A percentile compares a stretch with the other conserved stretches of the same genome.
phyloP scores from a whole-genome alignment of 78 protist species.

The Dictyostelium intermedium region DNA sequence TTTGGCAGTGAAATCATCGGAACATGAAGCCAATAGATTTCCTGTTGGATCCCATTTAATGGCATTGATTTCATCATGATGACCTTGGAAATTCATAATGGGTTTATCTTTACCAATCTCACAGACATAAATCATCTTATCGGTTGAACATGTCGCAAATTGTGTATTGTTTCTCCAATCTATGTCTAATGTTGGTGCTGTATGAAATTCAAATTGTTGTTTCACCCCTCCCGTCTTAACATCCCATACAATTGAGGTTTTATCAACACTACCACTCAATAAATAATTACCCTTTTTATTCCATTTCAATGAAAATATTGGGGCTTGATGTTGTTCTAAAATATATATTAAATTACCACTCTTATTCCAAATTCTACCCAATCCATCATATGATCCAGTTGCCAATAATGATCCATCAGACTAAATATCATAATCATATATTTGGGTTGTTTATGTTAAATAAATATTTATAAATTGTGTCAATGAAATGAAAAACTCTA shows the following conservation, averaged over 20 bases:
- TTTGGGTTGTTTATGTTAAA: not conserved
- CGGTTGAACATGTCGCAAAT: constrained; percentile 89
- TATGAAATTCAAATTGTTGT: constrained; percentile 89
- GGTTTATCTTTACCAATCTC: constrained; percentile 88
- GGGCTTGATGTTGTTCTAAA: constrained; percentile 87
- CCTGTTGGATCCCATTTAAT: constrained; percentile 95
- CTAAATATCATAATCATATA: no score
- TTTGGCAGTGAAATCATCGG: constrained; percentile 96
- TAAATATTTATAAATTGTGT: not conserved
- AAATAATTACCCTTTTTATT: constrained; percentile 87
- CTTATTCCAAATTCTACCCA: constrained; percentile 89
- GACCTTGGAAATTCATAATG: constrained; percentile 84
- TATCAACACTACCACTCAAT: constrained; percentile 92
- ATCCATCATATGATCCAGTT: constrained; percentile 97
- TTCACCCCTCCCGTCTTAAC: constrained; percentile 74
- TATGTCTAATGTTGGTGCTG: constrained; percentile 95
- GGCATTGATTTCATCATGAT: constrained; percentile 93
- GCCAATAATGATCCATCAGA: constrained; percentile 90
- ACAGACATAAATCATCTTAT: constrained; percentile 83
- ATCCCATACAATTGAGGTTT: constrained; percentile 96
- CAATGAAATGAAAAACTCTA: no score
- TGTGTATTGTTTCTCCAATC: constrained; percentile 91
- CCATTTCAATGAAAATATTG: constrained; percentile 96
- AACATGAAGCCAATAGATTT: constrained; percentile 93
- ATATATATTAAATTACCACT: constrained; percentile 81